phyloP scores from a whole-genome alignment of 768 basidiomycete genomes.

The Mycena filopes region DNA sequence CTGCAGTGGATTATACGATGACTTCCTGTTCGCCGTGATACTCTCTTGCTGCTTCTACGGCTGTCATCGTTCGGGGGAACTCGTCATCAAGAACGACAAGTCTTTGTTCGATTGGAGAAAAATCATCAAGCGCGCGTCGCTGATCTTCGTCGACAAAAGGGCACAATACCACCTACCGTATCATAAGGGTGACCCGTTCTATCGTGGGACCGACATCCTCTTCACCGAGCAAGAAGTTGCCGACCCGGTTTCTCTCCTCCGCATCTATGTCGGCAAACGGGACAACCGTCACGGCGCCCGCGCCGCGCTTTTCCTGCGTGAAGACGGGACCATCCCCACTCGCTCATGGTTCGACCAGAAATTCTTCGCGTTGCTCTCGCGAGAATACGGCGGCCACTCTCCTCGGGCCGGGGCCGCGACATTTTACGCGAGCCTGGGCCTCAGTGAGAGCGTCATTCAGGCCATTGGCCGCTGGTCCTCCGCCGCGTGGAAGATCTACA shows the following conservation, averaged over 20 bases:
- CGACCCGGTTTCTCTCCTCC: slow-evolving; percentile 33
- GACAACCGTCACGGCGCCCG: slow-evolving; percentile 28
- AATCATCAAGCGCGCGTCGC: slow-evolving; percentile 38
- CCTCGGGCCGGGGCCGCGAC: slow-evolving; percentile 39
- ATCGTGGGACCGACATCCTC: slow-evolving; percentile 37
- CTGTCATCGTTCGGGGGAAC: slow-evolving; percentile 41
- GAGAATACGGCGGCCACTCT: slow-evolving; percentile 39
- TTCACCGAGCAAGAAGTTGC: slow-evolving; percentile 33
- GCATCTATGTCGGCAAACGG: slow-evolving; percentile 20
- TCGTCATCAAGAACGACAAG: slow-evolving; percentile 31
- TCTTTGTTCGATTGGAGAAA: slow-evolving; percentile 38
- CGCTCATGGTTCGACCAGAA: slow-evolving; percentile 37
- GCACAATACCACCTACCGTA: slow-evolving; percentile 41
- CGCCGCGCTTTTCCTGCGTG: slow-evolving; percentile 33
- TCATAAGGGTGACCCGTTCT: slow-evolving; percentile 44
- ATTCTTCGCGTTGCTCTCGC: slow-evolving; percentile 28
- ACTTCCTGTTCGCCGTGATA: slow-evolving; percentile 38
- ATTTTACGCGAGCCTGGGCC: slow-evolving; percentile 37
- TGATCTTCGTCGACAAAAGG: slow-evolving; percentile 24
- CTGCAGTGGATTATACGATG: slow-evolving; percentile 29
- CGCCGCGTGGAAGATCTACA: slow-evolving; percentile 39
- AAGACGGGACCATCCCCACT: slow-evolving; percentile 36
- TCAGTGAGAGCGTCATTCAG: slow-evolving; percentile 38
- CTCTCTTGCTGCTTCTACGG: slow-evolving; percentile 42
- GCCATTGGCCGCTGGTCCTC: slow-evolving; percentile 40